These are phyloP conservation scores for Metschnikowia noctiluminum DNA, from an alignment of 805 yeast genomes.

Conservation along the genomic window DNA sequence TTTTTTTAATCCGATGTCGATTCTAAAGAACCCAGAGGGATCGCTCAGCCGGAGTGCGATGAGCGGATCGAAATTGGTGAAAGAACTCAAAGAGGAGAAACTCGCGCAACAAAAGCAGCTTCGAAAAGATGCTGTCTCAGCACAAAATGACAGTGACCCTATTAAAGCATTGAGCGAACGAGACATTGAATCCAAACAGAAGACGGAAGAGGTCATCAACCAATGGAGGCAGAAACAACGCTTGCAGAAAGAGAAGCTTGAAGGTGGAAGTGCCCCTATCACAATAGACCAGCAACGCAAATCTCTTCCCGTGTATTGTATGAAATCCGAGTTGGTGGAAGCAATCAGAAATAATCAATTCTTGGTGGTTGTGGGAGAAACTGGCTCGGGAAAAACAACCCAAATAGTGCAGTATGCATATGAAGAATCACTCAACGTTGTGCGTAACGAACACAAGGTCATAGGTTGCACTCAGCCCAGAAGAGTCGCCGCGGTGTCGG, in stretches of 20 bases:
- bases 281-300: constrained; percentile 40
- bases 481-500: constrained; percentile 78
- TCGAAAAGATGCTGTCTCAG: constrained; percentile 28
- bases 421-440: constrained; percentile 58
- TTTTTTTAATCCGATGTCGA: constrained; percentile 47
- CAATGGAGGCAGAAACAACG: constrained; percentile 17
- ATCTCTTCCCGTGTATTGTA: constrained; percentile 69
- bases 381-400: constrained; percentile 59
- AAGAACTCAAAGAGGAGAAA: constrained; percentile 60
- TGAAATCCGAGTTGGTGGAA: constrained; percentile 53
- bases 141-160: constrained; percentile 11
- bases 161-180: constrained; percentile 4
- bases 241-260: constrained; percentile 6
- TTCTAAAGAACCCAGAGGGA: constrained; percentile 76
- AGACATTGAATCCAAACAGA: constrained; percentile 8
- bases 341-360: constrained; percentile 75
- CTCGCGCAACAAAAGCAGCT: constrained; percentile 47
- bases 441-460: constrained; percentile 22
- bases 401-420: constrained; percentile 40
- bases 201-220: constrained; percentile 13
- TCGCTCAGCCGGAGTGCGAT: constrained; percentile 72
- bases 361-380: constrained; percentile 85
- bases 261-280: not conserved
- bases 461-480: constrained; percentile 79
- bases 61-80: constrained; percentile 67